Evolutionary conservation across 2,329 filamentous ascomycete genomes (phyloP).

Genomic region (Aspergillus jensenii): DNA sequence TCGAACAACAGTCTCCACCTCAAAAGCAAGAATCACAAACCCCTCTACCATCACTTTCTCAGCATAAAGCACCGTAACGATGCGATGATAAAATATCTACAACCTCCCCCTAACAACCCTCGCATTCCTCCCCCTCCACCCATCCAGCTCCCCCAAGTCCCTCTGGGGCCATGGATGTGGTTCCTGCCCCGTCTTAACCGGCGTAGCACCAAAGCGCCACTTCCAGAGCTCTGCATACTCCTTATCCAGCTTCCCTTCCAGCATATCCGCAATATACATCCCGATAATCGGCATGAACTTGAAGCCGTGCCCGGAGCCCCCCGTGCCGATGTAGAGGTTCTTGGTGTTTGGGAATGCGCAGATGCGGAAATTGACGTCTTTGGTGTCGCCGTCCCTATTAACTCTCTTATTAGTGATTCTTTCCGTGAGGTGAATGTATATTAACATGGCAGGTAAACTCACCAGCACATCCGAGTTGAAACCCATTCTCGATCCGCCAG

Average conservation of each 20-base stretch:
- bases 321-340: background rate
- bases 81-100: too few species aligned
- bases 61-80: background rate
- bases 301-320: background rate
- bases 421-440: too few species aligned
- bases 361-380: background rate
- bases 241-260: background rate
- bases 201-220: background rate
- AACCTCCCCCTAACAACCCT: too few species aligned
- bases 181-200: background rate
- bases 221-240: background rate
- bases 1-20: background rate
- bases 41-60: too few species aligned
- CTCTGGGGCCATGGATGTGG: background rate
- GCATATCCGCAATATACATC: background rate
- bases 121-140: background rate
- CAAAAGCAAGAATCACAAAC: too few species aligned
- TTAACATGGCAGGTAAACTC: too few species aligned
- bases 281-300: background rate
- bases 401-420: too few species aligned
- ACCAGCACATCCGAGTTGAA: background rate
- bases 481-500: background rate
- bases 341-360: background rate
- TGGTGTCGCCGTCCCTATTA: background rate
- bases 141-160: background rate